Conservation (phyloP, 1,139 yeast genomes). For the Geotrichum bryndzae region DNA sequence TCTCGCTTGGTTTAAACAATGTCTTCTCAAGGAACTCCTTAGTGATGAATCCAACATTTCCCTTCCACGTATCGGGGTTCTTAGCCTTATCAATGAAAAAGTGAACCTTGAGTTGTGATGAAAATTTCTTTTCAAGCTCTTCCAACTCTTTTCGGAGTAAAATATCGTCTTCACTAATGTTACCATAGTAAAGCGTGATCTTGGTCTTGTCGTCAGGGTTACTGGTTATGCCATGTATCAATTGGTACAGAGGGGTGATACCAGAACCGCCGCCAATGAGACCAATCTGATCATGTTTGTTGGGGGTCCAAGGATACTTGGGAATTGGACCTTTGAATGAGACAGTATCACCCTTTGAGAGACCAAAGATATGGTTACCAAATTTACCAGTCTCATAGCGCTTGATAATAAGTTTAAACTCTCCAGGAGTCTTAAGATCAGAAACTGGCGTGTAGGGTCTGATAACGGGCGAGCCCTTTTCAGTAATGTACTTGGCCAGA, state of each 20-base stretch:
- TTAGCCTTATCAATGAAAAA: constrained; percentile 70
- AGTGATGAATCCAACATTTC: constrained; percentile 58
- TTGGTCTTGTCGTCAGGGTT: constrained; percentile 83
- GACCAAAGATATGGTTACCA: constrained; percentile 64
- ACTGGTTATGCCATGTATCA: constrained; percentile 44
- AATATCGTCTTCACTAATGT: constrained; percentile 68
- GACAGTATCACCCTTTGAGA: constrained; percentile 74
- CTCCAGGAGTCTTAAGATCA: constrained; percentile 63
- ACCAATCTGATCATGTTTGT: constrained; percentile 71
- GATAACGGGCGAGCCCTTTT: constrained; percentile 80
- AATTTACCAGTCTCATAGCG: constrained; percentile 79
- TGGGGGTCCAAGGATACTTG: constrained; percentile 90
- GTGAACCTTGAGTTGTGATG: constrained; percentile 68
- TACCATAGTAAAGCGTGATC: constrained; percentile 74
- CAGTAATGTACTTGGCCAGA: constrained; percentile 66
- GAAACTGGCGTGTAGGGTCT: constrained; percentile 96
- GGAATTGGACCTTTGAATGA: constrained; percentile 91
- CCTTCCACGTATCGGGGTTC: constrained; percentile 41
- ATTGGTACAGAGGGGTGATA: constrained; percentile 89
- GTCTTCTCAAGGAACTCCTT: constrained; percentile 56
- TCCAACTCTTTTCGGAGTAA: constrained; percentile 74
- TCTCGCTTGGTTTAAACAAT: constrained; percentile 52
- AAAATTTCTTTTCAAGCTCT: constrained; percentile 52
- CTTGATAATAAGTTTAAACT: constrained; percentile 76
- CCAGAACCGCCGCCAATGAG: constrained; percentile 96